Percentiles rank a stretch among this genome's conserved stretches.
These are phyloP conservation scores for Arthrobotrys entomopaga DNA, from an alignment of 2,329 filamentous ascomycete species.

Conservation along the genomic window DNA sequence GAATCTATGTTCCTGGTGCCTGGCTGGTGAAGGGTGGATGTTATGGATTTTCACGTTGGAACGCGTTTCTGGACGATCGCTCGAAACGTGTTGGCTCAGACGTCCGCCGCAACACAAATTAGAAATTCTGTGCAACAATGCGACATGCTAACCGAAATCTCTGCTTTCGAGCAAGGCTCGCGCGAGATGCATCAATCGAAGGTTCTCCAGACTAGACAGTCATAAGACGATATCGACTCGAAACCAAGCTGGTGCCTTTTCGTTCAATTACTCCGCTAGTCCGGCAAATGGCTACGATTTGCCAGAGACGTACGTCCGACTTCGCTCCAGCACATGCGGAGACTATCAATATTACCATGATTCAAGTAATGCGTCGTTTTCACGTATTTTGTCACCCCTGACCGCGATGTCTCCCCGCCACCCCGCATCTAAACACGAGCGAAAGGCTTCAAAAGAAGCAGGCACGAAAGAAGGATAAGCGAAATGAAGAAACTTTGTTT, in stretches of 20 bases:
- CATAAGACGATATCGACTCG: constrained; percentile 11
- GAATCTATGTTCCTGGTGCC: background rate
- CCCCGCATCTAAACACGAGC: too few species aligned
- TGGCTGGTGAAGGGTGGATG: background rate
- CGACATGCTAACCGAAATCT: constrained; percentile 21
- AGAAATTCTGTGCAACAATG: constrained; percentile 7
- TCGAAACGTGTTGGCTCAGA: constrained; percentile 12
- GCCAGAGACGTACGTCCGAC: too few species aligned
- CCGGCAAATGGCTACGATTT: constrained; percentile 20
- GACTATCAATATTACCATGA: constrained; percentile 20
- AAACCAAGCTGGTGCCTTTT: constrained; percentile 25
- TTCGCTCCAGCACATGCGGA: constrained; percentile 33
- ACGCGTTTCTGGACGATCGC: constrained; percentile 12
- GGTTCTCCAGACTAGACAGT: too few species aligned
- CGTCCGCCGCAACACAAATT: constrained; percentile 10
- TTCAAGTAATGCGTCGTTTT: too few species aligned
- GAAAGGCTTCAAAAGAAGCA: too few species aligned
- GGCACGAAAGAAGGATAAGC: constrained; percentile 9
- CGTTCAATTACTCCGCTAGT: constrained; percentile 20
- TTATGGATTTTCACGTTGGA: background rate
- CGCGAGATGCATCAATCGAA: too few species aligned
- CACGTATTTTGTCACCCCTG: too few species aligned
- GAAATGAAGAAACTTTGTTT: constrained; percentile 41
- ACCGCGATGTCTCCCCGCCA: too few species aligned
- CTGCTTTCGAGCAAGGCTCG: background rate